Evolutionary conservation across 345 rosid species (phyloP).

Genomic region (Alliaria petiolata): DNA sequence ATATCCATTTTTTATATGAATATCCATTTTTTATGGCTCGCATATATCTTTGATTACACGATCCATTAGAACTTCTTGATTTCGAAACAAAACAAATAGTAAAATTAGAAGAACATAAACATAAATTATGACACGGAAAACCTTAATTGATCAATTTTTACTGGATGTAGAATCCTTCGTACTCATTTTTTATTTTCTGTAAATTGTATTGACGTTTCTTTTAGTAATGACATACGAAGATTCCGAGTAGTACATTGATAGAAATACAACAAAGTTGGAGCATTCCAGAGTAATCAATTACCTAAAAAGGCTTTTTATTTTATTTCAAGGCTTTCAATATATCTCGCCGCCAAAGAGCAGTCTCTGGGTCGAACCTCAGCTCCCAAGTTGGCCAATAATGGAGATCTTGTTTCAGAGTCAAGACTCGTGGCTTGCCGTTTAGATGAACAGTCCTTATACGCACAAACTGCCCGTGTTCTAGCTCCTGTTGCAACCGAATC

Average conservation of each 20-base stretch:
- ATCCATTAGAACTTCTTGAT: no score
- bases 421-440: constrained; percentile 84
- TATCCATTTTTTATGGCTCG: no score
- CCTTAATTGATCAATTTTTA: neutral
- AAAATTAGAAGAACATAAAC: neutral
- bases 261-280: constrained; percentile 22
- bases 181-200: neutral
- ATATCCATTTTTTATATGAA: no score
- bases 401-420: constrained; percentile 88
- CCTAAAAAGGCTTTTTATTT: constrained; percentile 4
- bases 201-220: neutral
- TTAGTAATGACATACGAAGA: constrained; percentile 4
- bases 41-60: no score
- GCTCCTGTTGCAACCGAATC: constrained; percentile 45
- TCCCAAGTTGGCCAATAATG: constrained; percentile 99
- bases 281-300: neutral
- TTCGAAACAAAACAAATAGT: neutral
- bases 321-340: constrained; percentile 51
- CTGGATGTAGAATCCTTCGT: neutral
- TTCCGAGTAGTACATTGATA: neutral
- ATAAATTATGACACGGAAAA: neutral
- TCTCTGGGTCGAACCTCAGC: constrained; percentile 70
- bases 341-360: constrained; percentile 67
- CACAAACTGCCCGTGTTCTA: constrained; percentile 81
- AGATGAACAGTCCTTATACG: constrained; percentile 80